Evolutionary conservation across 2,329 filamentous ascomycete genomes (phyloP), one percentile per base, ranked within the genome.

Genomic region (Penicillium concentricum): DNA sequence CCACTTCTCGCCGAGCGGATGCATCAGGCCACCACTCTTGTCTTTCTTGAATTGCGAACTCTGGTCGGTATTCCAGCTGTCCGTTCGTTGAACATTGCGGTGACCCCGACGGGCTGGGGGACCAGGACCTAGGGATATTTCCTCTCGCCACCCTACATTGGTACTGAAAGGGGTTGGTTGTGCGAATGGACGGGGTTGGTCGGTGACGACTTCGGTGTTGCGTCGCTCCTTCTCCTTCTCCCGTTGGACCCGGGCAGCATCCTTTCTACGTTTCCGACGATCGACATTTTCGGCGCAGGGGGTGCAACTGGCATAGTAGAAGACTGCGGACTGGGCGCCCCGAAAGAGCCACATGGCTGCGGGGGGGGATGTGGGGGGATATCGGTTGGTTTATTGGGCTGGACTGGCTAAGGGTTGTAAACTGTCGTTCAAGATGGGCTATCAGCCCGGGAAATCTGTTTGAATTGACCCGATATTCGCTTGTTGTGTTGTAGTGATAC

Each of bases 101-200:
- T 76, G 56, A 61, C 74, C 65, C 76, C 72, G 87, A 82, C 79
- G 75, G 67, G 87, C 87, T 32, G 87, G 87, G 35, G 89, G 82
- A 3, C 84, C 86, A 2, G 92, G 92, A 0, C 92, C 92, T 76
- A 92, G 82, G 60, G 81, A 81, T 63, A 97, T 95, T 74, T 97
- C 92, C 69, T 94, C 89, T 32, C 83, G 80, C 92, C 92, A 97
- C 75, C 90, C 91, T 13, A 88, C 87, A 68, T 97, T 97, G 28
- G 91, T 96, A 68, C 87, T 88, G 67, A 91, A 94, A 1, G 91
- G 90, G 6, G 72, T 74, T 2, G 89, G 92, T 67, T 97, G 92
- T 49, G 86, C 82, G 73, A 96, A 94, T 12, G 86, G 74, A 39
- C 84, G 85, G 0, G 90, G 90, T 70, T 92, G 85, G 62, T 91